Evolutionary conservation across 1,284 basidiomycete species (phyloP).

Genomic region (Sphagnurus paluster): DNA sequence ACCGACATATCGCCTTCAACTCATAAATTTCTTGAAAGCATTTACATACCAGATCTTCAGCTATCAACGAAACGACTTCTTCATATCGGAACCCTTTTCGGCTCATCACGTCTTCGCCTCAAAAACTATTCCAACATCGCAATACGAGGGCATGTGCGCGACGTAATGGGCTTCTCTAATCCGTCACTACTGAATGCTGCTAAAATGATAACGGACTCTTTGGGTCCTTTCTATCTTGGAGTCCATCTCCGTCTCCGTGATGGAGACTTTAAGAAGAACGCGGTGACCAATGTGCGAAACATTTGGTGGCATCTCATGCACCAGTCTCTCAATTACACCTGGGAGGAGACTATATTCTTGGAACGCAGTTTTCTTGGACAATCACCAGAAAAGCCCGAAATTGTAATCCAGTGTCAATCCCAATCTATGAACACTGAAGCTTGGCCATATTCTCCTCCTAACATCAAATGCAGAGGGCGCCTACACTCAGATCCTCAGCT

Average conservation of each 20-base stretch:
- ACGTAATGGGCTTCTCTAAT: slow-evolving; percentile 54
- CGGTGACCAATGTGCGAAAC: slow-evolving; percentile 39
- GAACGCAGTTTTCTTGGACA: slow-evolving; percentile 28
- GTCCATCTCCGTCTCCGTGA: slow-evolving; percentile 71
- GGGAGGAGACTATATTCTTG: slow-evolving; percentile 38
- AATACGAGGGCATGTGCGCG: slow-evolving; percentile 46
- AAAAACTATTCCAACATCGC: slow-evolving; percentile 35
- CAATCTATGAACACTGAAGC: background rate
- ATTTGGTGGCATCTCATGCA: slow-evolving; percentile 61
- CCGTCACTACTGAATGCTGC: slow-evolving; percentile 42
- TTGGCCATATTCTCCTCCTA: slow-evolving; percentile 3
- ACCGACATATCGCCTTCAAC: slow-evolving; percentile 27
- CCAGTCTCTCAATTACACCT: slow-evolving; percentile 38
- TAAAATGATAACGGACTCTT: slow-evolving; percentile 37
- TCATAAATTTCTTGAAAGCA: slow-evolving; percentile 43
- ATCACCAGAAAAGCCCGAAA: background rate
- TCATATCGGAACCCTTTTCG: slow-evolving; percentile 69
- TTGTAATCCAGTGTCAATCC: background rate
- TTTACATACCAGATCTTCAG: slow-evolving; percentile 46
- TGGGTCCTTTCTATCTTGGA: slow-evolving; percentile 60
- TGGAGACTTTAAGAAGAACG: slow-evolving; percentile 52
- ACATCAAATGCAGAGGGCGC: slow-evolving; percentile 32
- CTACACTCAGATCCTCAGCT: slow-evolving; percentile 35
- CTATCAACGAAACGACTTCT: slow-evolving; percentile 46
- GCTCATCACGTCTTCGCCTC: slow-evolving; percentile 63